phyloP scores from a whole-genome alignment of 495 filamentous ascomycete genomes.

The Wilcoxina mikolae region DNA sequence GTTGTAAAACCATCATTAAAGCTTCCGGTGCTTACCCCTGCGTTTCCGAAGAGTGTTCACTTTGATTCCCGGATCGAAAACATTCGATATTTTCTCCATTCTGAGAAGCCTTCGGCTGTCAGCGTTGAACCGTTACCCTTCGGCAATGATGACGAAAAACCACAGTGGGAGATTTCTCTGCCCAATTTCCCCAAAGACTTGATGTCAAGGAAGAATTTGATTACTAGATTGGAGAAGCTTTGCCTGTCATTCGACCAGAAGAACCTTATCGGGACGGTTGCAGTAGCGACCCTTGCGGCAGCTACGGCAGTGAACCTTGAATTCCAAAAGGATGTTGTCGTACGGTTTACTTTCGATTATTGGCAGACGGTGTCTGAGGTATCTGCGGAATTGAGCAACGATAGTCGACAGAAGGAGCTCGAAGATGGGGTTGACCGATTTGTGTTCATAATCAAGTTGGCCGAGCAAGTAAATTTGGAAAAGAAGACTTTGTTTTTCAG shows the following conservation, averaged over 20 bases:
- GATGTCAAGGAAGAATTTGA: slow-evolving; percentile 45
- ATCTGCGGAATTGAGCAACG: slow-evolving; percentile 67
- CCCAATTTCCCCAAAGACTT: slow-evolving; percentile 67
- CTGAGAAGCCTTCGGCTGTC: slow-evolving; percentile 85
- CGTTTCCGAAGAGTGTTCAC: slow-evolving; percentile 79
- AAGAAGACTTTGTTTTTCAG: slow-evolving; percentile 82
- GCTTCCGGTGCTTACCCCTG: slow-evolving; percentile 67
- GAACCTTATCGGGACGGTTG: slow-evolving; percentile 63
- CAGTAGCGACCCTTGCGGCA: too few species aligned
- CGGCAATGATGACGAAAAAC: slow-evolving; percentile 39
- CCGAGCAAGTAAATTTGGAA: slow-evolving; percentile 79
- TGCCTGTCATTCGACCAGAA: slow-evolving; percentile 79
- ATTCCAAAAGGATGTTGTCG: slow-evolving; percentile 76
- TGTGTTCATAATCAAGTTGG: slow-evolving; percentile 81
- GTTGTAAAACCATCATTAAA: slow-evolving; percentile 85
- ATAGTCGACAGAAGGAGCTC: slow-evolving; percentile 51
- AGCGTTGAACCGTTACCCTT: slow-evolving; percentile 91
- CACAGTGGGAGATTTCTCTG: slow-evolving; percentile 76
- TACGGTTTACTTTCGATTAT: slow-evolving; percentile 88
- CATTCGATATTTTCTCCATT: slow-evolving; percentile 82
- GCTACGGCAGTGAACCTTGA: too few species aligned
- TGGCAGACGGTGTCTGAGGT: slow-evolving; percentile 98
- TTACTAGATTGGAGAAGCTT: slow-evolving; percentile 65
- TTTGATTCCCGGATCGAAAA: slow-evolving; percentile 92
- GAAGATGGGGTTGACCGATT: slow-evolving; percentile 71